phyloP scores from a whole-genome alignment of 495 filamentous ascomycete genomes.

The Aspergillus ostianus region DNA sequence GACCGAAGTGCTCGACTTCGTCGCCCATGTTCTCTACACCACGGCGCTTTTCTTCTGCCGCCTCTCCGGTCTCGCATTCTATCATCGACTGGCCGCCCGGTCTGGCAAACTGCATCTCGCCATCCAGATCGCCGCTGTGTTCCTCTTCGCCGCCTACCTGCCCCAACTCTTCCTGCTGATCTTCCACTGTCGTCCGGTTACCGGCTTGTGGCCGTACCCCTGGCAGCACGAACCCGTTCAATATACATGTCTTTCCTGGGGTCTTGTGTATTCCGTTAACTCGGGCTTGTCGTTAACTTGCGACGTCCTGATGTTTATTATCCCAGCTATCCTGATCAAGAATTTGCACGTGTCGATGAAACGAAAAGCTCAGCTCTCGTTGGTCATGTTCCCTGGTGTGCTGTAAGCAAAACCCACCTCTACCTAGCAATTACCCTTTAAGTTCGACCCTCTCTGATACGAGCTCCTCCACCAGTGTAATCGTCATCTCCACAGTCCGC shows the following conservation, averaged over 20 bases:
- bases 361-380: constrained; percentile 37
- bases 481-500: constrained; percentile 41
- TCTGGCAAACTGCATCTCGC: constrained; percentile 30
- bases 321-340: constrained; percentile 41
- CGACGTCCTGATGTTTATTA: constrained; percentile 44
- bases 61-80: constrained; percentile 49
- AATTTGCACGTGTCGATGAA: constrained; percentile 32
- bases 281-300: constrained; percentile 41
- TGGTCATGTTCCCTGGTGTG: constrained; percentile 45
- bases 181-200: constrained; percentile 46
- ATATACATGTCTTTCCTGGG: constrained; percentile 43
- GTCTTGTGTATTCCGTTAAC: constrained; percentile 44
- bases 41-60: constrained; percentile 45
- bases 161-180: constrained; percentile 45
- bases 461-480: too few species aligned
- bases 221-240: constrained; percentile 33
- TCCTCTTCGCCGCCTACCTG: constrained; percentile 37
- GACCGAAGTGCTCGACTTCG: constrained; percentile 45
- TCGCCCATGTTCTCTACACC: constrained; percentile 47
- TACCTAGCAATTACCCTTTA: too few species aligned
- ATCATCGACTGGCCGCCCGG: constrained; percentile 38
- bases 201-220: constrained; percentile 45
- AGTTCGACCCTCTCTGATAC: too few species aligned
- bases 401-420: too few species aligned
- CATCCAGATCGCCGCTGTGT: constrained; percentile 33